These are phyloP conservation scores for Monosporascus sp. DNA, from an alignment of 2,329 filamentous ascomycete genomes.

Conservation along the genomic window DNA sequence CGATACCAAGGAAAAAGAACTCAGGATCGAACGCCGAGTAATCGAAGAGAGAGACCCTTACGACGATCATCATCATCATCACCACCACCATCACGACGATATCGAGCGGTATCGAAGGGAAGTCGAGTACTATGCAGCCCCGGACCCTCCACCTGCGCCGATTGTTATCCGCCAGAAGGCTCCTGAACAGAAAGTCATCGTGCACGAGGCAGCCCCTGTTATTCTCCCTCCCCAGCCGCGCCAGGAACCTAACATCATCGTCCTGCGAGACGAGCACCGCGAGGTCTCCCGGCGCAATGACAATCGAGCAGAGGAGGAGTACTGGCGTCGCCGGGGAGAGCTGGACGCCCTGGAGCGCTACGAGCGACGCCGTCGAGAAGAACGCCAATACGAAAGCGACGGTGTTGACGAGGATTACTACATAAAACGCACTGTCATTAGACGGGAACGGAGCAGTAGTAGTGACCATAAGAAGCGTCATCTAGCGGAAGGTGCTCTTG, in stretches of 20 bases:
- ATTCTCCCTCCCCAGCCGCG: conserved; percentile 37
- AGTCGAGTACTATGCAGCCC: conserved; percentile 56
- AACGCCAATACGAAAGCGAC: conserved; percentile 33
- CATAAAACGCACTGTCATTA: conserved; percentile 41
- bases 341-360: conserved; percentile 25
- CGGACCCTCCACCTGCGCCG: conserved; percentile 43
- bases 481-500: conserved; percentile 60
- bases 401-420: conserved; percentile 42
- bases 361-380: conserved; percentile 30
- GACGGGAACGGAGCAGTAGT: conserved; percentile 46
- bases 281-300: conserved; percentile 31
- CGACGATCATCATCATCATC: conserved; percentile 17
- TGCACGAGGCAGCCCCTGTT: conserved; percentile 53
- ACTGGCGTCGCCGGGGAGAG: conserved; percentile 42
- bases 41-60: conserved; percentile 21
- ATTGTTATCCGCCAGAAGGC: conserved; percentile 54
- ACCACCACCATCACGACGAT: conserved; percentile 45
- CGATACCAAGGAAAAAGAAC: conserved; percentile 24
- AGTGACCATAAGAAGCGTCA: conserved; percentile 51
- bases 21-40: conserved; percentile 26
- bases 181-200: conserved; percentile 56
- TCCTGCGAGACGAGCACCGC: conserved; percentile 37
- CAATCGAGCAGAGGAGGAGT: conserved; percentile 41
- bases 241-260: conserved; percentile 40
- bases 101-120: conserved; percentile 58